Evolutionary conservation across 352 stramenopile species (phyloP), one percentile per base, ranked within the genome.

Genomic region (Phytophthora constricta): DNA sequence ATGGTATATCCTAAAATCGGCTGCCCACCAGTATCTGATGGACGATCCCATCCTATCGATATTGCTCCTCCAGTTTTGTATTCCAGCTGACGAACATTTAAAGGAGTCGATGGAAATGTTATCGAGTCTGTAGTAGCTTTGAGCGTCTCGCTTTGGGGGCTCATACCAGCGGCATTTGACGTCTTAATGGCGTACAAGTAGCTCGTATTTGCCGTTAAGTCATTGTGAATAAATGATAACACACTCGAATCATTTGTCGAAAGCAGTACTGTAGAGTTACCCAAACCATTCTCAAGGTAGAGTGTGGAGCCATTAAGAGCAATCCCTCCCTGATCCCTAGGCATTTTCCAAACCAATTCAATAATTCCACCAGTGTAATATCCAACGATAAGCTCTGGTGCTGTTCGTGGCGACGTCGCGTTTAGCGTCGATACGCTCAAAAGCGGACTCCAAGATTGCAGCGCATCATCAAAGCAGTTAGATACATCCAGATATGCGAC

Each of bases 51-150:
- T 5, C 69, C 77, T 25, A 91, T 79, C 34, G 77, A 52, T n/a
- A 92, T 75, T 1, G 80, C 65, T 3, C 84, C 84, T 23, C 84
- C 84, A 25, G 80, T 88, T 4, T 68, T 68, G 25, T 81, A 86
- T 0, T 17, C 8, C 5, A 84, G 49, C 28, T 88, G 80, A 0
- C 34, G 62, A 17, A 90, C 50, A 50, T 86, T 80, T 27, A 77
- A 25, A 8, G 84, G 84, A 0, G 68, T 68, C 3, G 80, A 89
- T 1, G 84, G 82, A 8, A 74, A 58, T 3, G 80, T 87, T n/a
- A 74, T 65, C 2, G 62, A 51, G 4, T 69, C 51, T 3, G 84
- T 91, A 19, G 70, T 79, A 20, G 69, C 65, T 7, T 51, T 61
- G 1, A 90, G 26, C 5, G 56, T 27, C 0, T 48, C 33, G 33